Conservation (phyloP, 2,329 filamentous ascomycete species). For the Pseudogymnoascus sp. region DNA sequence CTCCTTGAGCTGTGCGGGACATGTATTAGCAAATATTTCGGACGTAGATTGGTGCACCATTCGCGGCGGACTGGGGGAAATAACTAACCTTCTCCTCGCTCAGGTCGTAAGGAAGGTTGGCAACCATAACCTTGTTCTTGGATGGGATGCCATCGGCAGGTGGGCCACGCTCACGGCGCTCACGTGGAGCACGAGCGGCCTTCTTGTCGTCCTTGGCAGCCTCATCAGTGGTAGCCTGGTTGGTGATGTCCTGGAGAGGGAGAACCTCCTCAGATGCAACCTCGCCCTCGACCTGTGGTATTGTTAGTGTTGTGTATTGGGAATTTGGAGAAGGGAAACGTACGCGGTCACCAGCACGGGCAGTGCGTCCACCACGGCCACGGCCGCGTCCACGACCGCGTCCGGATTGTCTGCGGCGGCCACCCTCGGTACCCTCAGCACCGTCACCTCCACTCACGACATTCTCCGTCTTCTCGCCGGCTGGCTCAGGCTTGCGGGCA, state of each 20-base stretch:
- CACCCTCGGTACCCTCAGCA: slow-evolving; percentile 53
- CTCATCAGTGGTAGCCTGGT: slow-evolving; percentile 47
- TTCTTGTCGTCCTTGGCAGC: slow-evolving; percentile 27
- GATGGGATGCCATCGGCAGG: slow-evolving; percentile 95
- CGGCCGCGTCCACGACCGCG: slow-evolving; percentile 59
- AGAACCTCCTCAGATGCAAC: slow-evolving; percentile 44
- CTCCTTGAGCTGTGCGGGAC: slow-evolving; percentile 70
- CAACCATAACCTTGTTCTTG: slow-evolving; percentile 99
- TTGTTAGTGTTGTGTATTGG: neutral
- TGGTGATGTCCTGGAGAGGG: slow-evolving; percentile 54
- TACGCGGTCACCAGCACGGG: slow-evolving; percentile 54
- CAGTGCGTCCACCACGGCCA: slow-evolving; percentile 58
- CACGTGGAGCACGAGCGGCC: slow-evolving; percentile 42
- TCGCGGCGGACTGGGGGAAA: slow-evolving; percentile 6
- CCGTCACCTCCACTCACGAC: slow-evolving; percentile 65
- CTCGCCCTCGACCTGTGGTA: neutral
- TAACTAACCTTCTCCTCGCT: slow-evolving; percentile 83
- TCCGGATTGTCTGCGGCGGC: slow-evolving; percentile 52
- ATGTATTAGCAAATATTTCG: slow-evolving; percentile 13
- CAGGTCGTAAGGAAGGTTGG: slow-evolving; percentile 96
- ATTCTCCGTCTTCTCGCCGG: slow-evolving; percentile 66
- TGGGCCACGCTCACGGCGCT: slow-evolving; percentile 76
- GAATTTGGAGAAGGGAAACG: slow-evolving; percentile 31
- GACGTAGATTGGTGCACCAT: no score
- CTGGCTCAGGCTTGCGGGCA: slow-evolving; percentile 89